Conservation (phyloP, 1,284 basidiomycete species). For the Cutaneotrichosporon cutaneum region DNA sequence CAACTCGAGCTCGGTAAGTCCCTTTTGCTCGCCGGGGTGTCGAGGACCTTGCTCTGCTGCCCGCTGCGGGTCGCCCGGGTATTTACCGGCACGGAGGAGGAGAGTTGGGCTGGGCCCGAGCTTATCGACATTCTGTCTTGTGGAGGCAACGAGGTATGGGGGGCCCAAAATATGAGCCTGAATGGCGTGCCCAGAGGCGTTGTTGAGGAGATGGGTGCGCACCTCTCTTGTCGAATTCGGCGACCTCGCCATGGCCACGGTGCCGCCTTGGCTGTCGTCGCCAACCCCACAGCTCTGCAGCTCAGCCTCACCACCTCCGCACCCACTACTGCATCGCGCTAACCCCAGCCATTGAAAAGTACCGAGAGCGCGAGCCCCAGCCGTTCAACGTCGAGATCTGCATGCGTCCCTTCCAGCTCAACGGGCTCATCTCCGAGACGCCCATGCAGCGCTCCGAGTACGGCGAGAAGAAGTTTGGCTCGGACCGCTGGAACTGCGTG, state of each 20-base stretch:
- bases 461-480: slow-evolving; percentile 48
- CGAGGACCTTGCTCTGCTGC: background rate
- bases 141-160: no score
- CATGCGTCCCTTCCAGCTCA: slow-evolving; percentile 51
- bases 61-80: background rate
- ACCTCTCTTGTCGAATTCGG: no score
- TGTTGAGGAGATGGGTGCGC: no score
- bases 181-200: no score
- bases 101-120: no score
- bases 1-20: slow-evolving; percentile 36
- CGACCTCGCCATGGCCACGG: no score
- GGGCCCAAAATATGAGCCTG: no score
- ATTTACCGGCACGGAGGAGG: background rate
- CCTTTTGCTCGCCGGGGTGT: background rate
- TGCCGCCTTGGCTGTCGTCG: no score
- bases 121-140: no score
- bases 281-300: no score
- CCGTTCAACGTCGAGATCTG: slow-evolving; percentile 35
- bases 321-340: background rate
- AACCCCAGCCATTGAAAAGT: slow-evolving; percentile 29
- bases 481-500: slow-evolving; percentile 40
- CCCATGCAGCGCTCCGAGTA: slow-evolving; percentile 37
- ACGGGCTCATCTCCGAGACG: slow-evolving; percentile 34
- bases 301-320: background rate
- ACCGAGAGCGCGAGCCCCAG: slow-evolving; percentile 26